These are phyloP conservation scores for Jimgerdemannia lactiflua DNA, from an alignment of 192 early-diverging fungal species.

Conservation along the genomic window DNA sequence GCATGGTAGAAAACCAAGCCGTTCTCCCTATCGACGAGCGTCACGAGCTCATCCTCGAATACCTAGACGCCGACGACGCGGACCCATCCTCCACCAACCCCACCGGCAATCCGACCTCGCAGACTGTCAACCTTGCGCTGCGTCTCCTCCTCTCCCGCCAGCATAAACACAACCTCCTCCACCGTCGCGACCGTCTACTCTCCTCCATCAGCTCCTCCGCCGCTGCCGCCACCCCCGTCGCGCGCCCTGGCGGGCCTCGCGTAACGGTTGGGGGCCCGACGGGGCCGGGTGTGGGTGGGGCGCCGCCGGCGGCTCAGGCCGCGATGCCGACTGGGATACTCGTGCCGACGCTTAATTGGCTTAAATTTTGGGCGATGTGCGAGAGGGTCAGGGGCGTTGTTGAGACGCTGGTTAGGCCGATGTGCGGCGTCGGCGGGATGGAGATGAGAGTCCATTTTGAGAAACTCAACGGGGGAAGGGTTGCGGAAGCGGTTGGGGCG, in stretches of 20 bases:
- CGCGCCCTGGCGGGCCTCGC: neutral
- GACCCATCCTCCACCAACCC: neutral
- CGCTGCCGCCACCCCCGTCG: neutral
- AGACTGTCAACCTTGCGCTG: slow-evolving; percentile 19
- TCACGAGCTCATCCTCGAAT: slow-evolving; percentile 14
- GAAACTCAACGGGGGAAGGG: neutral
- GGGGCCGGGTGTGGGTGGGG: neutral
- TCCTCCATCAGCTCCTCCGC: slow-evolving; percentile 5
- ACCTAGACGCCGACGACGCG: neutral
- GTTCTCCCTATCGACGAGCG: slow-evolving; percentile 27
- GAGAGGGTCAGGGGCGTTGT: slow-evolving; percentile 27
- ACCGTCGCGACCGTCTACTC: slow-evolving; percentile 15
- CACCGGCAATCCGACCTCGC: slow-evolving; percentile 8
- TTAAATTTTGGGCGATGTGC: slow-evolving; percentile 21
- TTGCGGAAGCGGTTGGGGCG: neutral
- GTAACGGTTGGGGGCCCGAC: neutral
- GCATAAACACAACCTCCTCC: slow-evolving; percentile 24
- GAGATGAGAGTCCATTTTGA: slow-evolving; percentile 28
- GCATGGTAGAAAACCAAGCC: slow-evolving; percentile 22
- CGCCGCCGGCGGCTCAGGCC: neutral
- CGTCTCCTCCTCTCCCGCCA: slow-evolving; percentile 27
- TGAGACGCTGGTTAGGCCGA: slow-evolving; percentile 10
- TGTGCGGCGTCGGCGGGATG: slow-evolving; percentile 25
- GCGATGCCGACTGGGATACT: neutral
- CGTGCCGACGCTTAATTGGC: neutral